Conservation (phyloP, 2,329 filamentous ascomycete species). For the Pseudocercospora fuligena region DNA sequence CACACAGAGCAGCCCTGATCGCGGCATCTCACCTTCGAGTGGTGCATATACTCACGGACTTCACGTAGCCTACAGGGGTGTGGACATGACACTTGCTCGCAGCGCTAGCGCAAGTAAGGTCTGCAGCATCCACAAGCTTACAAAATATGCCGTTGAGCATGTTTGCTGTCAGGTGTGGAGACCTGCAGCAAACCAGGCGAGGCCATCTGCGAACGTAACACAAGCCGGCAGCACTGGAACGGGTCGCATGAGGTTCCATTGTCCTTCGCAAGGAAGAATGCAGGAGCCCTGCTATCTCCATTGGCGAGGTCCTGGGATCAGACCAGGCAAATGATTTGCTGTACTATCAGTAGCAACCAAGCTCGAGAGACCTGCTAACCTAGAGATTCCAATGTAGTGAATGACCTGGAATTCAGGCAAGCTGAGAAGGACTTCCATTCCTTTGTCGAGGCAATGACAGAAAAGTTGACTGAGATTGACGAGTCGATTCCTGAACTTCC, state of each 20-base stretch:
- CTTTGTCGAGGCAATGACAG: conserved; percentile 74
- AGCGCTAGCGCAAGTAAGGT: background rate
- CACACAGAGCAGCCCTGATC: background rate
- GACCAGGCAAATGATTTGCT: background rate
- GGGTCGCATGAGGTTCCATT: background rate
- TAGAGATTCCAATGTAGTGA: conserved; percentile 56
- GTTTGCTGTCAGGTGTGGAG: background rate
- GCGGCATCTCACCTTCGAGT: background rate
- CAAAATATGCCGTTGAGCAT: background rate
- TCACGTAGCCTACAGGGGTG: background rate
- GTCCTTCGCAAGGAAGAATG: background rate
- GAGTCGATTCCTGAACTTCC: conserved; percentile 85
- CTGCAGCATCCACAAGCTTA: background rate
- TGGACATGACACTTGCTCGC: background rate
- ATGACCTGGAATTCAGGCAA: conserved; percentile 78
- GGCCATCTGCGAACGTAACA: background rate
- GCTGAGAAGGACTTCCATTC: conserved; percentile 80
- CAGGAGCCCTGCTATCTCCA: background rate
- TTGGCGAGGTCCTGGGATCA: background rate
- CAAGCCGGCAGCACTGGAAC: background rate
- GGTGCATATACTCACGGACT: background rate
- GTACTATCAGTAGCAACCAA: background rate
- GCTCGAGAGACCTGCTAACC: conserved; percentile 19
- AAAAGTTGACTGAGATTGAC: conserved; percentile 73
- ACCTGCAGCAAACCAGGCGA: background rate